These are phyloP conservation scores for Furcasterigmium furcatum DNA, from an alignment of 2,329 filamentous ascomycete species.

Conservation along the genomic window DNA sequence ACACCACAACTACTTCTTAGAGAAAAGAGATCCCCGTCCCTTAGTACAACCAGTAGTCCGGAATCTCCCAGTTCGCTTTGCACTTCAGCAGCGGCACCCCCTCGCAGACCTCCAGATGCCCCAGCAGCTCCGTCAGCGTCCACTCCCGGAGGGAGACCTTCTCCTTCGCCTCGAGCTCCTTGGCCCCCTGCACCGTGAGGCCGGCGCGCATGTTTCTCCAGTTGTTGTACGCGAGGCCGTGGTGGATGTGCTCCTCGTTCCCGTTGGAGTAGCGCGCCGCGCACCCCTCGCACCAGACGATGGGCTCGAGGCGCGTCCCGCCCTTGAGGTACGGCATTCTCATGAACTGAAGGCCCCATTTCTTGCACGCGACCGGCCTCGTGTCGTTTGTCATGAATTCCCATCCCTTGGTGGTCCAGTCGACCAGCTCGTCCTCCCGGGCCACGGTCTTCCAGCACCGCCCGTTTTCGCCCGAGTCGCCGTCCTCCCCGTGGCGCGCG, in stretches of 20 bases:
- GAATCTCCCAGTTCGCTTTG: too few relatives aligned
- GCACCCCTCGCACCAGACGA: not conserved
- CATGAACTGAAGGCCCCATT: not conserved
- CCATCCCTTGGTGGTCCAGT: not conserved
- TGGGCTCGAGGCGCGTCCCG: not conserved
- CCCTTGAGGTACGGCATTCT: not conserved
- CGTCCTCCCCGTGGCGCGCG: not conserved
- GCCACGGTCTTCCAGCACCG: slow-evolving; percentile 26
- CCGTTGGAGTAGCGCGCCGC: not conserved
- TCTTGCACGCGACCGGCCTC: not conserved
- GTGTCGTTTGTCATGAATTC: not conserved
- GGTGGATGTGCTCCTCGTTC: not conserved
- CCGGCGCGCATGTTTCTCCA: not conserved
- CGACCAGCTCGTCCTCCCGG: not conserved
- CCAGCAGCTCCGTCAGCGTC: not conserved
- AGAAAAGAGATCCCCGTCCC: too few relatives aligned
- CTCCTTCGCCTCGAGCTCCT: not conserved
- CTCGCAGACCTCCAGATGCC: too few relatives aligned
- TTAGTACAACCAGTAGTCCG: too few relatives aligned
- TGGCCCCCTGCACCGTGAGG: not conserved
- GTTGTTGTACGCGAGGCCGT: not conserved
- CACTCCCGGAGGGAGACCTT: not conserved
- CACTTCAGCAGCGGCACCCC: too few relatives aligned
- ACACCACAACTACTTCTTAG: too few relatives aligned
- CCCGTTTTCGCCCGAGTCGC: slow-evolving; percentile 15